phyloP scores from a whole-genome alignment of 2,329 filamentous ascomycete genomes.

The Dothideomycetes sp. region DNA sequence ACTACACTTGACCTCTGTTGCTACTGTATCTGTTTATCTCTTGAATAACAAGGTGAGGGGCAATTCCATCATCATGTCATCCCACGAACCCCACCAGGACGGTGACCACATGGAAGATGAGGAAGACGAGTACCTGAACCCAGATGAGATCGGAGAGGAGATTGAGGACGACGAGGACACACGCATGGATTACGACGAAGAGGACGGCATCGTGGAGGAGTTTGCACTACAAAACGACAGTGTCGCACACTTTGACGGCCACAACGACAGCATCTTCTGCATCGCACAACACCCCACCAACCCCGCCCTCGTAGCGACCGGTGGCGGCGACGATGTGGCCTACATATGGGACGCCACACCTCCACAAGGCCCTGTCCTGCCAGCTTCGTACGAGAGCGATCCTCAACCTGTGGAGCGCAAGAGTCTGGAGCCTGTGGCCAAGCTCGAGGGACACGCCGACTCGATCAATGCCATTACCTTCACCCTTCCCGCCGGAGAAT shows the following conservation, averaged over 20 bases:
- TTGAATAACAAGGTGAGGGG: too few species aligned
- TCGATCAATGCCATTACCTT: slow-evolving; percentile 81
- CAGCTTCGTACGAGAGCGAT: slow-evolving; percentile 60
- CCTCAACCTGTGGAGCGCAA: slow-evolving; percentile 46
- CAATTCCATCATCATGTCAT: slow-evolving; percentile 5
- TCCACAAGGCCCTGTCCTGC: slow-evolving; percentile 52
- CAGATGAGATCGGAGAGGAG: slow-evolving; percentile 65
- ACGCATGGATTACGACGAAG: slow-evolving; percentile 67
- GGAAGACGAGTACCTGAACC: slow-evolving; percentile 62
- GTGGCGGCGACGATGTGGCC: slow-evolving; percentile 74
- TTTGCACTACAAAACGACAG: slow-evolving; percentile 85
- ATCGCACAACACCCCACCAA: slow-evolving; percentile 84
- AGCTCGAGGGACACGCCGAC: slow-evolving; percentile 82
- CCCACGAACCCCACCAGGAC: slow-evolving; percentile 8
- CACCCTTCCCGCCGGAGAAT: slow-evolving; percentile 72
- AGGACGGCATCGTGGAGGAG: slow-evolving; percentile 51
- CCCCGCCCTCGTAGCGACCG: slow-evolving; percentile 71
- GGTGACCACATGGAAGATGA: slow-evolving; percentile 36
- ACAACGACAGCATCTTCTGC: slow-evolving; percentile 86
- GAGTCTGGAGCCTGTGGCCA: slow-evolving; percentile 55
- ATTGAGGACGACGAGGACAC: slow-evolving; percentile 56
- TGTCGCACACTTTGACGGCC: slow-evolving; percentile 78
- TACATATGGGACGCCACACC: slow-evolving; percentile 75
- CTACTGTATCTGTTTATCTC: too few species aligned
- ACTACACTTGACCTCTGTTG: too few species aligned